Evolutionary conservation across 1,284 basidiomycete species (phyloP).

Genomic region (Gyrodon tennesseensis): DNA sequence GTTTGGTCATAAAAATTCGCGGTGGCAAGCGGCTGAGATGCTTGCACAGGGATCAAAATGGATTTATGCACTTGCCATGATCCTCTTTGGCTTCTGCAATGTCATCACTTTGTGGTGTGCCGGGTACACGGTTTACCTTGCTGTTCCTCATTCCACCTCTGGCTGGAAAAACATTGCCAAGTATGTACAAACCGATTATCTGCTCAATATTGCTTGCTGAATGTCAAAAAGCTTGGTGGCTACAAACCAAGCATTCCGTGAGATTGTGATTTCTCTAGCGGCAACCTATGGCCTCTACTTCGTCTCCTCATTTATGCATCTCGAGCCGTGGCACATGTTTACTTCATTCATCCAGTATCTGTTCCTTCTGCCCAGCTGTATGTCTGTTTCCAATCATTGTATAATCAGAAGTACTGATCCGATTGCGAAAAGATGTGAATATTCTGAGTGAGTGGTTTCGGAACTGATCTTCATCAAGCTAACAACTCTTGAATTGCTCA

Average conservation of each 20-base stretch:
- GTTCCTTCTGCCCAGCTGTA: constrained; percentile 75
- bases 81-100: constrained; percentile 74
- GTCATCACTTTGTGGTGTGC: constrained; percentile 85
- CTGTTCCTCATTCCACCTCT: constrained; percentile 68
- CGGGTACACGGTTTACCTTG: constrained; percentile 81
- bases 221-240: constrained; percentile 53
- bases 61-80: constrained; percentile 73
- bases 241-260: constrained; percentile 70
- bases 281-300: constrained; percentile 92
- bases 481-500: constrained; percentile 1
- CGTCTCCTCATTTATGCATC: constrained; percentile 79
- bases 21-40: constrained; percentile 11
- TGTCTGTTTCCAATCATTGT: constrained; percentile 39
- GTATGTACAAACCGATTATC: constrained; percentile 46
- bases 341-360: constrained; percentile 84
- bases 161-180: constrained; percentile 72
- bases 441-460: constrained; percentile 62
- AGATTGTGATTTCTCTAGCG: constrained; percentile 75
- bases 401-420: constrained; percentile 21
- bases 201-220: constrained; percentile 17
- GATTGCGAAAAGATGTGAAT: constrained; percentile 67
- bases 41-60: constrained; percentile 69
- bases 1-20: constrained; percentile 24
- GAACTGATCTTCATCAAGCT: constrained; percentile 2
- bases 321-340: constrained; percentile 95